phyloP scores from a whole-genome alignment of 176 grass and related monocot species.

The Rhynchospora breviuscula region DNA sequence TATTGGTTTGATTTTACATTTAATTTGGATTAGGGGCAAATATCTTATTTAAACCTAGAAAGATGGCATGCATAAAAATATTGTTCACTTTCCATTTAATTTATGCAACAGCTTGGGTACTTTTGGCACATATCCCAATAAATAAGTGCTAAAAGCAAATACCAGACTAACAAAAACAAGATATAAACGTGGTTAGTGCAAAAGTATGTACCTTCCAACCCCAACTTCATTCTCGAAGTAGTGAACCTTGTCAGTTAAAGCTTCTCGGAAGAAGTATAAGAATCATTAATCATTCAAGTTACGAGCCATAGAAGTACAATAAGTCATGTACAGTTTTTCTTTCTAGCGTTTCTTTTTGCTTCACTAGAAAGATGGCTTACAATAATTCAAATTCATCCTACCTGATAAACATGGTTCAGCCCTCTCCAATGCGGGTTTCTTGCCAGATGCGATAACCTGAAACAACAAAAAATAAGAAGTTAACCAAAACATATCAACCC shows the following conservation, averaged over 20 bases:
- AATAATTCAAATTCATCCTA: slow-evolving; percentile 23
- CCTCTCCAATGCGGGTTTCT: slow-evolving; percentile 39
- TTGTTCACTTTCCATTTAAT: background rate
- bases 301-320: slow-evolving; percentile 9
- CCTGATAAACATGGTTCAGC: slow-evolving; percentile 50
- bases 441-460: slow-evolving; percentile 80
- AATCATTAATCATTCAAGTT: slow-evolving; percentile 18
- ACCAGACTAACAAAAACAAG: background rate
- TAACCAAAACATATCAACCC: slow-evolving; percentile 18
- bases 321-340: background rate
- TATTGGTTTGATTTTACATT: background rate
- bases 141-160: background rate
- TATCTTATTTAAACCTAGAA: background rate
- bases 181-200: background rate
- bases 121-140: background rate
- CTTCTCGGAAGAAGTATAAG: slow-evolving; percentile 36
- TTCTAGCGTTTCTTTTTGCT: slow-evolving; percentile 7
- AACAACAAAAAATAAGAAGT: slow-evolving; percentile 11
- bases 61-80: background rate
- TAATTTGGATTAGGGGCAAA: background rate
- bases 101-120: background rate
- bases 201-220: slow-evolving; percentile 47
- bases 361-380: slow-evolving; percentile 8
- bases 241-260: slow-evolving; percentile 50
- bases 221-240: slow-evolving; percentile 71